phyloP scores from a whole-genome alignment of 768 basidiomycete genomes.

The Chalciporus chontae region DNA sequence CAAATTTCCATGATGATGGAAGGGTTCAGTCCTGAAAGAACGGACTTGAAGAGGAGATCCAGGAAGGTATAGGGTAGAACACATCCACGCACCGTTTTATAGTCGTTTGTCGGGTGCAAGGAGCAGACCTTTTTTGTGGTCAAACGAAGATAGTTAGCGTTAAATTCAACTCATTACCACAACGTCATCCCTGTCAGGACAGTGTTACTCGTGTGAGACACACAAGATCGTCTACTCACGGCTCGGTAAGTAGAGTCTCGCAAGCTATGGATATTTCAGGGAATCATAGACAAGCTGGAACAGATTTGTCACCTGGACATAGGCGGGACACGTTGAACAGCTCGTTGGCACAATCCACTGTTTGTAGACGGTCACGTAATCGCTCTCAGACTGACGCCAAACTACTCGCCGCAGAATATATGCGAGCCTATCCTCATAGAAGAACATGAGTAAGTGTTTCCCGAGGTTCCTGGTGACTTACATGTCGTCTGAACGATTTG shows the following conservation, averaged over 20 bases:
- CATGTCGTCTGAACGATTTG: slow-evolving; percentile 48
- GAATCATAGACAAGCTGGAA: not conserved
- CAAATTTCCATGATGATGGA: slow-evolving; percentile 78
- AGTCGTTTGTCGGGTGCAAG: slow-evolving; percentile 83
- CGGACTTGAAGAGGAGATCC: slow-evolving; percentile 50
- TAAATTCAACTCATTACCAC: slow-evolving; percentile 40
- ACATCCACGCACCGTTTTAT: slow-evolving; percentile 72
- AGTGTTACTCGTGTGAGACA: not conserved
- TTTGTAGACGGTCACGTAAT: slow-evolving; percentile 1
- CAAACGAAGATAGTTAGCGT: slow-evolving; percentile 1
- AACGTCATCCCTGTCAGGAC: slow-evolving; percentile 44
- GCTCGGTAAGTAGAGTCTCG: slow-evolving; percentile 75
- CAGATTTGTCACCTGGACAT: slow-evolving; percentile 60
- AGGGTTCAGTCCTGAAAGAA: slow-evolving; percentile 77
- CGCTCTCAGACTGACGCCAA: not conserved
- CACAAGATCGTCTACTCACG: slow-evolving; percentile 43
- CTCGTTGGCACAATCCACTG: slow-evolving; percentile 84
- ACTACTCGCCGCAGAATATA: slow-evolving; percentile 70
- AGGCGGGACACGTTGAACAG: slow-evolving; percentile 72
- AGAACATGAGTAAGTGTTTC: not conserved
- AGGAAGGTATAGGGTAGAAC: not conserved
- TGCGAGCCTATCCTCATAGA: slow-evolving; percentile 58
- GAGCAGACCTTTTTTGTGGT: slow-evolving; percentile 59
- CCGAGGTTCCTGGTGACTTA: slow-evolving; percentile 25
- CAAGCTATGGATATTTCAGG: slow-evolving; percentile 51